Evolutionary conservation across 495 filamentous ascomycete species (phyloP), one percentile per base, ranked within the genome.

Genomic region (Aspergillus affinis): DNA sequence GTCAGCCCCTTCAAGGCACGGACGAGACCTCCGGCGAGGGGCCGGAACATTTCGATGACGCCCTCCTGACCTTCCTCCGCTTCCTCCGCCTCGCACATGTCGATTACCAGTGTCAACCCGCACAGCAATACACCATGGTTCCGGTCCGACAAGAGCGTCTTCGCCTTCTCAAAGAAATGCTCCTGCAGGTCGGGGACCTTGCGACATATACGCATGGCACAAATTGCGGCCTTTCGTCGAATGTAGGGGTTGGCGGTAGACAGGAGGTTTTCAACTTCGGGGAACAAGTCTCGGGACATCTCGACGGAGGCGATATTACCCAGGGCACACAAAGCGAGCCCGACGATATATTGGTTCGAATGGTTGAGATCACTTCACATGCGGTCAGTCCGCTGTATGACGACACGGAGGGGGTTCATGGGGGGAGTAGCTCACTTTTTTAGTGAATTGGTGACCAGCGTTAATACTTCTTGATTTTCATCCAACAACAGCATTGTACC

Each of bases 121-220:
- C 91, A 97, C 4, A 98, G 81, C 57, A 98, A 74, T 20, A 98
- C 94, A 32, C 94, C 94, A 69, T 98, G 94, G 75, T 98, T 98
- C 44, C 87, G 79, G 69, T 98, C 94, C 23, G 89, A 89, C 12
- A 98, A 75, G n/a, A 98, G 80, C 20, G 88, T 82, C 63, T 94
- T 89, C 27, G 92, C 89, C 73, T 97, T 97, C 59, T 98, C 95
- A 26, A 97, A 67, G 68, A 98, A 98, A 72, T 98, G 92, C 67
- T 98, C 94, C 75, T 97, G 91, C 41, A 98, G 81, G 69, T 98
- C 94, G 6, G 94, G 94, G 47, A 98, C 95, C 74, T 98, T 98
- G 63, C 92, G 87, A 76, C 92, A 97, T 77, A 98, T 96, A 45
- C 95, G 84, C 95, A 98, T 98, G n/a, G 94, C 94, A 73, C 94